Conservation (phyloP, 2,329 filamentous ascomycete species). For the Stylonectria norvegica region DNA sequence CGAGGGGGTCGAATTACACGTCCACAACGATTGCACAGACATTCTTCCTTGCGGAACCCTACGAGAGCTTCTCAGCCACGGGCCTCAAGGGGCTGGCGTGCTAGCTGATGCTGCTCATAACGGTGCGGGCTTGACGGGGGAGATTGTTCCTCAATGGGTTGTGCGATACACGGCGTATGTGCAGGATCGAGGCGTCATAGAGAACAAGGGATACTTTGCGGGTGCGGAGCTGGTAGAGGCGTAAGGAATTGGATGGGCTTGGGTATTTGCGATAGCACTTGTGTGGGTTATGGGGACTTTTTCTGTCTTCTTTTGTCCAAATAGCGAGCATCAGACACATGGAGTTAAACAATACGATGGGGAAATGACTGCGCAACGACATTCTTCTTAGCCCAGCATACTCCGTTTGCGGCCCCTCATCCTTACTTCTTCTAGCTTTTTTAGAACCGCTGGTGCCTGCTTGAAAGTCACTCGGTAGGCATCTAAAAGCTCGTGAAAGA, state of each 20-base stretch:
- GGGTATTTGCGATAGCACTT: constrained; percentile 14
- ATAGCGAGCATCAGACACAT: constrained; percentile 34
- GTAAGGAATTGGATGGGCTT: constrained; percentile 14
- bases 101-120: constrained; percentile 58
- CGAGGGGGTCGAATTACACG: constrained; percentile 79
- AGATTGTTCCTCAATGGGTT: constrained; percentile 88
- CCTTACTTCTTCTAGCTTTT: constrained; percentile 84
- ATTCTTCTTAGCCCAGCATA: constrained; percentile 71
- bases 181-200: constrained; percentile 88
- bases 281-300: constrained; percentile 7
- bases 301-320: constrained; percentile 19
- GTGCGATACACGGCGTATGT: constrained; percentile 97
- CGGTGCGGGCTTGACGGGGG: constrained; percentile 62
- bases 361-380: constrained; percentile 24
- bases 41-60: constrained; percentile 83
- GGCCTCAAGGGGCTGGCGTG: constrained; percentile 69
- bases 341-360: constrained; percentile 25
- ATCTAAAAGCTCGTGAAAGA: constrained; percentile 71
- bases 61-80: constrained; percentile 75
- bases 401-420: constrained; percentile 94
- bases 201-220: constrained; percentile 98
- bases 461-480: constrained; percentile 74
- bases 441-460: constrained; percentile 70
- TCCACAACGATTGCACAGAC: constrained; percentile 91
- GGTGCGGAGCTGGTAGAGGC: constrained; percentile 64